Conservation (phyloP, 495 filamentous ascomycete genomes). For the Penicillium atrosanguineum region DNA sequence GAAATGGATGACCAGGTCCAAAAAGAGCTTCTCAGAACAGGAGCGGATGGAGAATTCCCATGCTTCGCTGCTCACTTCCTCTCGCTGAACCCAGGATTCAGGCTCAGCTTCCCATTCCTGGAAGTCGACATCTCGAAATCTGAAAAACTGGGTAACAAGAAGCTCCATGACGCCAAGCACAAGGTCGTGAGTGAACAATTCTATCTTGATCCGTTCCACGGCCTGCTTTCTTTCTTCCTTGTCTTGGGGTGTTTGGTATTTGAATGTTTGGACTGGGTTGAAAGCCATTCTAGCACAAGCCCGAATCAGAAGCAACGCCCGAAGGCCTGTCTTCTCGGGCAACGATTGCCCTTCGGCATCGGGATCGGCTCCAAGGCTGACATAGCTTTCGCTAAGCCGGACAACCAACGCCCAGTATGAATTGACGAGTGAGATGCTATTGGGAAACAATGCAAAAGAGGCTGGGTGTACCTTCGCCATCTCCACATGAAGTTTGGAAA, state of each 20-base stretch:
- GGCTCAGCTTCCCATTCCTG: conserved; percentile 89
- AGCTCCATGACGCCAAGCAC: conserved; percentile 76
- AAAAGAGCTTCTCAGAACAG: conserved; percentile 89
- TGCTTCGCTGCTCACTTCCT: conserved; percentile 73
- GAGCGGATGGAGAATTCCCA: conserved; percentile 87
- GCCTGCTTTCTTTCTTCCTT: conserved; percentile 68
- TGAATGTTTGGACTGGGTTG: conserved; percentile 75
- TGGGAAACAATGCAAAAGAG: conserved; percentile 76
- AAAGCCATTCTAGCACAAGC: conserved; percentile 82
- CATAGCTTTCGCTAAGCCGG: conserved; percentile 69
- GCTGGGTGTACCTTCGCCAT: conserved; percentile 74
- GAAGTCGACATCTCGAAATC: conserved; percentile 80
- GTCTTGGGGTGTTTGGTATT: conserved; percentile 66
- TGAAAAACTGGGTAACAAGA: conserved; percentile 82
- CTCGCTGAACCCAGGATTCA: conserved; percentile 85
- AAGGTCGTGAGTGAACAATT: conserved; percentile 71
- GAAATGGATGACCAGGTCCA: conserved; percentile 86
- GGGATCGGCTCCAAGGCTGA: conserved; percentile 48
- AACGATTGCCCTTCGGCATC: conserved; percentile 54
- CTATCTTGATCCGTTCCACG: conserved; percentile 59
- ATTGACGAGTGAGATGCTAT: conserved; percentile 68
- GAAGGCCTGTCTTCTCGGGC: conserved; percentile 72
- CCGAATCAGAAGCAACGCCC: conserved; percentile 78
- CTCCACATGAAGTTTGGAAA: conserved; percentile 86
- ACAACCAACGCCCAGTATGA: conserved; percentile 81